Evolutionary conservation across 2,329 filamentous ascomycete genomes (phyloP).

Genomic region (Colletotrichum eleusines): DNA sequence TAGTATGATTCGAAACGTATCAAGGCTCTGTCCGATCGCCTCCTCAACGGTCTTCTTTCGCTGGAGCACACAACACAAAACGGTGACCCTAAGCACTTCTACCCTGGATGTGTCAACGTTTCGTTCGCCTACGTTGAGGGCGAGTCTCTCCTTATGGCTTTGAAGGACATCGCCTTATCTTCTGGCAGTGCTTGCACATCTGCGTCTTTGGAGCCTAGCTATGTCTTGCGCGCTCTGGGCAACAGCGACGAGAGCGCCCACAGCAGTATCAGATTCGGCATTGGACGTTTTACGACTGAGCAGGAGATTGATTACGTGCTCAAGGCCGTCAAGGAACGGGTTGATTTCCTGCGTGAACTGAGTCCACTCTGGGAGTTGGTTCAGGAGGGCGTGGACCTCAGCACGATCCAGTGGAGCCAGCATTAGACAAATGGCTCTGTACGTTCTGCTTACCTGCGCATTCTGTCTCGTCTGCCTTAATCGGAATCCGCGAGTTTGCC

Average conservation of each 20-base stretch:
- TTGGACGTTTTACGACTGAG: slow-evolving; percentile 96
- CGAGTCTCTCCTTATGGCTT: slow-evolving; percentile 96
- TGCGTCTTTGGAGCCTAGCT: slow-evolving; percentile 94
- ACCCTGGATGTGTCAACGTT: slow-evolving; percentile 97
- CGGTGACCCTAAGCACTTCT: slow-evolving; percentile 84
- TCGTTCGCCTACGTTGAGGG: slow-evolving; percentile 99
- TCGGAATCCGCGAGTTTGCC: neutral
- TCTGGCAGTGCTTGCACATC: slow-evolving; percentile 98
- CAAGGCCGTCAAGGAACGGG: slow-evolving; percentile 90
- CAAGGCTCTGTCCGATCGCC: slow-evolving; percentile 82
- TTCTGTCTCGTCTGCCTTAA: neutral
- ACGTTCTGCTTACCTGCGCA: neutral
- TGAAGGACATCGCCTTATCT: slow-evolving; percentile 97
- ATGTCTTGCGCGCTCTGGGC: slow-evolving; percentile 92
- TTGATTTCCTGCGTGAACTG: slow-evolving; percentile 92
- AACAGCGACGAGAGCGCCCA: slow-evolving; percentile 98
- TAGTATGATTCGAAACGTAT: slow-evolving; percentile 95
- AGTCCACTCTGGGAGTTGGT: slow-evolving; percentile 98
- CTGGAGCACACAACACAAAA: slow-evolving; percentile 96
- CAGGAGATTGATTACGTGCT: slow-evolving; percentile 97
- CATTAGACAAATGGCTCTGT: slow-evolving; percentile 68
- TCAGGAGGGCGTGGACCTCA: slow-evolving; percentile 94
- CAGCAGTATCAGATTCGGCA: slow-evolving; percentile 97
- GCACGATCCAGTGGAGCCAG: slow-evolving; percentile 98
- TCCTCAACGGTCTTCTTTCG: slow-evolving; percentile 83